phyloP scores from a whole-genome alignment of 345 rosid genomes.

The Theobroma cacao region DNA sequence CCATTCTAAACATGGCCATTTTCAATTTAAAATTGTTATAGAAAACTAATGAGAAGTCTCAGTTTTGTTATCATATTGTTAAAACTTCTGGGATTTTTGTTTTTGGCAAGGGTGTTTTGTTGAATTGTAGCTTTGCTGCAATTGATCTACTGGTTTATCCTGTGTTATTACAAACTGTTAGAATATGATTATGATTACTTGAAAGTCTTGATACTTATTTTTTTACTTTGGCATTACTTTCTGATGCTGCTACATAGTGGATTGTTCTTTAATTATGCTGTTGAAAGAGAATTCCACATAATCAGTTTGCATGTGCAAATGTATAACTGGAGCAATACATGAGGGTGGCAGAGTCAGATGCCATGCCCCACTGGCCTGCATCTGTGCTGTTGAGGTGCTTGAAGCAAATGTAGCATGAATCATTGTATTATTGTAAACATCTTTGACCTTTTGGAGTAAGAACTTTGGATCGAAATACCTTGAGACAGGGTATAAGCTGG shows the following conservation, averaged over 20 bases:
- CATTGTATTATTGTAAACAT: not conserved
- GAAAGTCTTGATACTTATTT: not conserved
- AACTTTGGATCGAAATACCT: no score
- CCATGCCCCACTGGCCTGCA: not conserved
- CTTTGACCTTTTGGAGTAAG: not conserved
- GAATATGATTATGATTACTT: not conserved
- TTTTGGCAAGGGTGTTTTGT: not conserved
- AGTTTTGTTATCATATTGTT: not conserved
- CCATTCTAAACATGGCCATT: not conserved
- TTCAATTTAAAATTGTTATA: not conserved
- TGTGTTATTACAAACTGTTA: not conserved
- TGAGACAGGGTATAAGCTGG: no score
- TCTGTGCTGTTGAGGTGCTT: not conserved
- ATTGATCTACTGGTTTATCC: not conserved
- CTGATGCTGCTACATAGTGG: not conserved
- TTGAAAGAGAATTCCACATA: not conserved
- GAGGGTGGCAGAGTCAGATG: not conserved
- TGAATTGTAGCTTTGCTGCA: not conserved
- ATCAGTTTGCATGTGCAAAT: not conserved
- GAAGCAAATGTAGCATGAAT: not conserved
- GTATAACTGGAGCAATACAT: not conserved
- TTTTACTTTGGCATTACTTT: not conserved
- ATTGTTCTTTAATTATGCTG: not conserved
- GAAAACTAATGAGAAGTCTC: not conserved
- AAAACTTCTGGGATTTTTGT: not conserved